phyloP scores from a whole-genome alignment of 2,329 filamentous ascomycete genomes.

The Chrysoporthe deuterocubensis region DNA sequence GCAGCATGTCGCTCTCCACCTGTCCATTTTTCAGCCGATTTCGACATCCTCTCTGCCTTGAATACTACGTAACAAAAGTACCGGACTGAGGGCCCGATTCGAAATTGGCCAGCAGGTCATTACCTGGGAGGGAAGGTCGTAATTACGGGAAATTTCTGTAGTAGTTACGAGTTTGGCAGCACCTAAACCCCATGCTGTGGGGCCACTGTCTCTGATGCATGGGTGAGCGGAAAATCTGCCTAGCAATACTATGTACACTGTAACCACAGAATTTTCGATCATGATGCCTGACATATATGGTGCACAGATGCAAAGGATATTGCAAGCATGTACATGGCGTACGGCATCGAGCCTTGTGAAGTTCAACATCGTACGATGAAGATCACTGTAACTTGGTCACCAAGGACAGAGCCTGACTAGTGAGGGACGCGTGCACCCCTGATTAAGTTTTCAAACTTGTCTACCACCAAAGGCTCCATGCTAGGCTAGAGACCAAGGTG shows the following conservation, averaged over 20 bases:
- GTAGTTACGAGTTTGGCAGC: not conserved
- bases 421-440: not conserved
- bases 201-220: not conserved
- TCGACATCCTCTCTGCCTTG: not conserved
- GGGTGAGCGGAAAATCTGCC: not conserved
- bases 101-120: not conserved
- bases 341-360: not conserved
- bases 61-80: not conserved
- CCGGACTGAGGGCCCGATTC: not conserved
- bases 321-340: not conserved
- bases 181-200: not conserved
- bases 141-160: not conserved
- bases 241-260: not conserved
- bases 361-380: not conserved
- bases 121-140: not conserved
- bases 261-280: not conserved
- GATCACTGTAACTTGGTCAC: not conserved
- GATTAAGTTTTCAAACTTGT: not conserved
- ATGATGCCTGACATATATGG: not conserved
- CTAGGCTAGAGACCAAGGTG: not conserved
- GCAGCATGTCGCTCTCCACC: not conserved
- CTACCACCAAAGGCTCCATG: not conserved
- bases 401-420: not conserved
- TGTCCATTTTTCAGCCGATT: not conserved
- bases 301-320: not conserved